Evolutionary conservation across 2,329 filamentous ascomycete genomes (phyloP), one percentile per base, ranked within the genome.

Genomic region (Teratosphaeria pseudoeucalypti): DNA sequence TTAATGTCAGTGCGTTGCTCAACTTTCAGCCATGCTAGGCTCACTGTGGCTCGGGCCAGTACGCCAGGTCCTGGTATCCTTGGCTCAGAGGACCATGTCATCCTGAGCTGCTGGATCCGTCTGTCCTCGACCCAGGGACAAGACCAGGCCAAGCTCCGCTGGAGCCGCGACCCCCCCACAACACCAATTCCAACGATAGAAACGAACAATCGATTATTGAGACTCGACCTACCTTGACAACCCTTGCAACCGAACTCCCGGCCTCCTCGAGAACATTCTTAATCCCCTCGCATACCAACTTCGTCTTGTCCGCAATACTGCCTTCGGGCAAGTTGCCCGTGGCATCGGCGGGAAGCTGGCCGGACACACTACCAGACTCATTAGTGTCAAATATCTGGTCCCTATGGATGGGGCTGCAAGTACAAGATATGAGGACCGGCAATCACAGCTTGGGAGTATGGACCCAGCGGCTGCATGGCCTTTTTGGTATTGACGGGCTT

Each of bases 181-280:
- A 16, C 12, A n/a, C 12, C 11, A 43, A 14, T 43, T n/a, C 23
- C 37, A 32, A 14, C 37, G 11, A 16, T 2, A 43, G 11, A 43
- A 6, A 14, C 34, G 1, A 43, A 6, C 37, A 43, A 12, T 14
- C 6, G 6, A n/a, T n/a, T 14, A 4, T 6, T 12, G 16, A 43
- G 37, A n/a, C 37, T 16, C 7, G 12, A 61, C 65, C 39, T 59
- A 91, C 88, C 82, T 96, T 96, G 77, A 96, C 89, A 54, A 96
- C 87, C 75, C 86, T 89, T 64, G 83, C 76, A 61, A 97, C 82
- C 57, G 82, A 84, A 26, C 88, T 92, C 58, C 89, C 90, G 27
- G 91, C 90, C 68, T 86, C 90, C 62, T 85, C 82, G 57, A 97
- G 84, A 60, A 97, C 90, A 52, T 89, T 88, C 74, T 87, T 82